Evolutionary conservation across 371 early-diverging fungal species (phyloP).

Genomic region (Apophysomyces elegans): DNA sequence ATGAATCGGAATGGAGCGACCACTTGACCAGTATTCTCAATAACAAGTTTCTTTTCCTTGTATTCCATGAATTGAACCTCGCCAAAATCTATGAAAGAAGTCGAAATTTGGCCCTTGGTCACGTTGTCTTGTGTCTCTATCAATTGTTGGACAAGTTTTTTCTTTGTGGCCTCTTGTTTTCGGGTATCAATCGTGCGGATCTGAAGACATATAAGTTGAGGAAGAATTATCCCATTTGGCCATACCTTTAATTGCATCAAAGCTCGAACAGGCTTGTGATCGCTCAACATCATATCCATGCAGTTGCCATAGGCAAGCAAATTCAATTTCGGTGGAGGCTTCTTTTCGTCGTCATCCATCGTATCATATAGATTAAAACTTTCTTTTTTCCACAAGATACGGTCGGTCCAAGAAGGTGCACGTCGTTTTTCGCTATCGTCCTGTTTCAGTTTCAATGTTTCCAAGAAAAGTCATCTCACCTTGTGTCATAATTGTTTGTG

Average conservation of each 20-base stretch:
- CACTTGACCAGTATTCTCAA: constrained; percentile 83
- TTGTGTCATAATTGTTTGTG: constrained; percentile 82
- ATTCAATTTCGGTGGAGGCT: constrained; percentile 32
- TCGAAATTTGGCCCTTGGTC: constrained; percentile 71
- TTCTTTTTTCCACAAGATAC: constrained; percentile 83
- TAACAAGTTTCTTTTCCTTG: constrained; percentile 54
- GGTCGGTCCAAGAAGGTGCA: constrained; percentile 92
- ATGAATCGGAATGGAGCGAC: constrained; percentile 73
- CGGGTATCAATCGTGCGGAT: constrained; percentile 54
- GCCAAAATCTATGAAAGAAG: constrained; percentile 77
- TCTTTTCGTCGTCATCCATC: constrained; percentile 19
- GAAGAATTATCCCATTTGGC: not conserved
- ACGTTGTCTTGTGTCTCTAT: constrained; percentile 83
- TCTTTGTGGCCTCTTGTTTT: constrained; percentile 57
- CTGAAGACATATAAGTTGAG: constrained; percentile 9
- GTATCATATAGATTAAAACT: not conserved
- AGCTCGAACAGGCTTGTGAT: constrained; percentile 94
- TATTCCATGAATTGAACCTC: constrained; percentile 70
- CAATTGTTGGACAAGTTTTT: constrained; percentile 70
- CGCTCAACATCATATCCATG: constrained; percentile 75
- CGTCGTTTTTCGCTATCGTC: constrained; percentile 76
- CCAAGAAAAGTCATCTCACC: constrained; percentile 37
- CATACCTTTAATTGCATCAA: constrained; percentile 59
- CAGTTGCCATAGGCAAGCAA: constrained; percentile 59
- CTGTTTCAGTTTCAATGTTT: not conserved